Evolutionary conservation across 2,329 filamentous ascomycete species (phyloP), one percentile per base, ranked within the genome.

Genomic region (Arthroderma uncinatum): DNA sequence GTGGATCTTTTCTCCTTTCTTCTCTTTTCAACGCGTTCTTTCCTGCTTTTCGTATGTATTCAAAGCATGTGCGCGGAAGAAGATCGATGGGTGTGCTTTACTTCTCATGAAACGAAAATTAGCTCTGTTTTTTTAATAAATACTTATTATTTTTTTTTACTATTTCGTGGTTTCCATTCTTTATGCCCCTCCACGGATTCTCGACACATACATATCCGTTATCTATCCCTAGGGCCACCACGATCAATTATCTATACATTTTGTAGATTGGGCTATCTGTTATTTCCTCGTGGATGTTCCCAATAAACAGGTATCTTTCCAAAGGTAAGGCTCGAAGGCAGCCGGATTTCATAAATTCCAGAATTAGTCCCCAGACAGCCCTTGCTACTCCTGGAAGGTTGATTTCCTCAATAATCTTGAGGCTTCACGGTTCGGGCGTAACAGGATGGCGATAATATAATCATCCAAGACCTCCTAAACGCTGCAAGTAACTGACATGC

Each of bases 121-220:
- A 50, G 23, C 47, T 30, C 47, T 50, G 47, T 25, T 50, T 50
- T n/a, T 30, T 50, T 50, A 34, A 50, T 50, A 50, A 50, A 50
- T 50, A 30, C 14, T 50, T 33, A 25, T 33, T 50, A 23, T 50
- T 19, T 19, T 33, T 50, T 25, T 50, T 19, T 19, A 30, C 33
- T 30, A 10, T 30, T 16, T 50, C 14, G 14, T 50, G 47, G 2
- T 50, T 12, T 50, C 47, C 23, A 37, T 37, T 37, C 9, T 37
- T 8, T 4, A 28, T 23, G 16, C 12, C 39, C 19, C 9, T 12
- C 12, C 34, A 36, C 12, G 34, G 8, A 36, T 36, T 36, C 34
- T 36, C 34, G 34, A 9, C 9, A 12, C 9, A 36, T 36, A 14
- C 14, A 10, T 23, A 25, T 47, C 40, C 25, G 19, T 21, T 23